Evolutionary conservation across 2,329 filamentous ascomycete species (phyloP), one percentile per base, ranked within the genome.

Genomic region (Thelonectria blattea): DNA sequence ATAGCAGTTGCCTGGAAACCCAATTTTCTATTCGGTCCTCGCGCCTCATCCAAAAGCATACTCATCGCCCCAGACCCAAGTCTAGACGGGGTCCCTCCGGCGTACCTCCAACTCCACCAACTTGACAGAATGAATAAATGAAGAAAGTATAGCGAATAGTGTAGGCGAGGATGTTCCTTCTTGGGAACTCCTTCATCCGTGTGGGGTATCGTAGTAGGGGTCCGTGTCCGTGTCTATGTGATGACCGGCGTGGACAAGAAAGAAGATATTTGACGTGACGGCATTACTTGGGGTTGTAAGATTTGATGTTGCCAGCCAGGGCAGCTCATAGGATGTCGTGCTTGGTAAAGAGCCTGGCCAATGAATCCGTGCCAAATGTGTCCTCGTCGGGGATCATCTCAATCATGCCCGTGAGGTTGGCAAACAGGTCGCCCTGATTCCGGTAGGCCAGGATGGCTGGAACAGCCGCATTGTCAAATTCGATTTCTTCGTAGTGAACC

Each of bases 371-470:
- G 70, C 82, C 83, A 63, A 89, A 88, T 41, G 79, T 74, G 46
- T 87, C 85, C 32, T 88, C 84, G 37, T 88, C 85, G 1, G 93
- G 92, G 49, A 97, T 90, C 83, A 95, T 91, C 72, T 93, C 88
- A 64, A 96, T 86, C 52, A 98, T 84, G 56, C 94, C 93, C 0
- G 95, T 91, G 53, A 98, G 81, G 70, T 93, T 96, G 65, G 92
- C 91, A 69, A 98, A 93, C 65, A 97, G 88, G 65, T 98, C 93
- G 54, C 93, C 93, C 72, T 89, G 87, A 70, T 89, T 91, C 60
- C 88, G 88, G 80, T 99, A 99, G 11, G 91, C 94, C 50, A 98
- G 82, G 39, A 98, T 82, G 4, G 95, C 92, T 1, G 95, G 95
- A 2, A 97, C 91, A 47, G 90, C 89, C 32, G 93, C 91, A 60